These are phyloP conservation scores for Rutstroemia sydowiana DNA, from an alignment of 2,329 filamentous ascomycete species.

Conservation along the genomic window DNA sequence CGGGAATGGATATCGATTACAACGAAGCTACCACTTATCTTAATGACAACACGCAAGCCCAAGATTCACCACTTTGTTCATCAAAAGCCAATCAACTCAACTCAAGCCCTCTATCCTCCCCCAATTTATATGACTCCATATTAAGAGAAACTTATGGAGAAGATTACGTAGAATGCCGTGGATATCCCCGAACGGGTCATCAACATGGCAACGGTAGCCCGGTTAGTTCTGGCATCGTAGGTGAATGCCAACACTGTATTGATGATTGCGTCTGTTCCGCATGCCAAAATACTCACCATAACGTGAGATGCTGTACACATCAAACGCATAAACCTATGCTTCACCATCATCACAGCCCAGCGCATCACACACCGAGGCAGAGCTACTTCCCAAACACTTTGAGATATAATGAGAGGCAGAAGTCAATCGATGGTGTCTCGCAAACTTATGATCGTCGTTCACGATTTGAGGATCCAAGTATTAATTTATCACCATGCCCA, in stretches of 20 bases:
- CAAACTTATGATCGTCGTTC: neutral
- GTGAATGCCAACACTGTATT: conserved; percentile 26
- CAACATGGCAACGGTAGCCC: conserved; percentile 16
- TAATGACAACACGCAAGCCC: conserved; percentile 16
- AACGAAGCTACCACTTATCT: no score
- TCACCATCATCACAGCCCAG: conserved; percentile 14
- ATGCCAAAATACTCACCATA: conserved; percentile 22
- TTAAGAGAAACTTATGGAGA: no score
- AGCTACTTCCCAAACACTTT: neutral
- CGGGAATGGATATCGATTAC: no score
- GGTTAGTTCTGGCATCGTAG: conserved; percentile 17
- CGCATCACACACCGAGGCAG: neutral
- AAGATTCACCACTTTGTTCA: conserved; percentile 22
- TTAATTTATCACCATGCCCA: neutral
- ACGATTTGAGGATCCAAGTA: neutral
- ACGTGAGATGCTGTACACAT: conserved; percentile 24
- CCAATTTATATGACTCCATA: no score
- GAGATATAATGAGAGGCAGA: neutral
- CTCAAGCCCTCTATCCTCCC: neutral
- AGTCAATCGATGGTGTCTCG: neutral
- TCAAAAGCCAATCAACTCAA: neutral
- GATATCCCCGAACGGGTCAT: conserved; percentile 25
- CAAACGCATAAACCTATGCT: conserved; percentile 17
- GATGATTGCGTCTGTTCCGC: conserved; percentile 24
- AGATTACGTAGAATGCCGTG: conserved; percentile 17